A percentile compares a stretch with the other conserved stretches of the same genome.
These are phyloP conservation scores for Hypericum androsaemum DNA, from an alignment of 345 rosid species.

Conservation along the genomic window DNA sequence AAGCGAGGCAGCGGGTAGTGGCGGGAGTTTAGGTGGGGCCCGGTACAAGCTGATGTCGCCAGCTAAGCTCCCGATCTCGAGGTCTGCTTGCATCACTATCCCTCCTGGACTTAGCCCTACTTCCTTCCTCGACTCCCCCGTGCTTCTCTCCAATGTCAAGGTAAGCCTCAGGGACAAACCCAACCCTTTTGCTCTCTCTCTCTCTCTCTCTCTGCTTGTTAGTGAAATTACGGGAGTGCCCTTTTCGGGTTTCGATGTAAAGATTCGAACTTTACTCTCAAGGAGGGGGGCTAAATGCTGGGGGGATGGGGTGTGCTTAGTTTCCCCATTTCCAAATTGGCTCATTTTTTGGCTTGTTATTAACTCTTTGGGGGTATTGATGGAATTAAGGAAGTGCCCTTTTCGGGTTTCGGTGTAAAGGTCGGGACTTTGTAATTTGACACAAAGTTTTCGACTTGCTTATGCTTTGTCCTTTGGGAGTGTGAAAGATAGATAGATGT, in stretches of 20 bases:
- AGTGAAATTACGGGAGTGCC: neutral
- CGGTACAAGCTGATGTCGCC: slow-evolving; percentile 96
- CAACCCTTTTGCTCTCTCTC: neutral
- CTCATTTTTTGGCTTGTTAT: too few relatives aligned
- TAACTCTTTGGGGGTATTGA: too few relatives aligned
- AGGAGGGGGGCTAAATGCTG: too few relatives aligned
- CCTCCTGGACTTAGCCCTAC: slow-evolving; percentile 91
- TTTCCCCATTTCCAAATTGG: too few relatives aligned
- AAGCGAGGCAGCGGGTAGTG: slow-evolving; percentile 6
- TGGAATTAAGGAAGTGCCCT: neutral
- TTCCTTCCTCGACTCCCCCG: slow-evolving; percentile 90
- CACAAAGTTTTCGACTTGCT: too few relatives aligned
- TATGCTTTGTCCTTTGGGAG: too few relatives aligned
- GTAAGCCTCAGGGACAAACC: slow-evolving; percentile 17
- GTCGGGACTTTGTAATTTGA: too few relatives aligned
- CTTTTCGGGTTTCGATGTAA: neutral
- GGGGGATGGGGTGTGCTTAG: too few relatives aligned
- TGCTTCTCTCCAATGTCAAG: slow-evolving; percentile 85
- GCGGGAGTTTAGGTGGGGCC: slow-evolving; percentile 35
- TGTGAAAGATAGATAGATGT: too few relatives aligned
- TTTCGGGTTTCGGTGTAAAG: too few relatives aligned
- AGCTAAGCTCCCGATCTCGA: slow-evolving; percentile 95
- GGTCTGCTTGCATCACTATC: slow-evolving; percentile 61
- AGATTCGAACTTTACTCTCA: too few relatives aligned
- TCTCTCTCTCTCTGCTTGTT: slow-evolving; percentile 1